Base-by-base conservation (phyloP, 1,284 basidiomycete species). In the Wallemia ichthyophaga region DNA sequence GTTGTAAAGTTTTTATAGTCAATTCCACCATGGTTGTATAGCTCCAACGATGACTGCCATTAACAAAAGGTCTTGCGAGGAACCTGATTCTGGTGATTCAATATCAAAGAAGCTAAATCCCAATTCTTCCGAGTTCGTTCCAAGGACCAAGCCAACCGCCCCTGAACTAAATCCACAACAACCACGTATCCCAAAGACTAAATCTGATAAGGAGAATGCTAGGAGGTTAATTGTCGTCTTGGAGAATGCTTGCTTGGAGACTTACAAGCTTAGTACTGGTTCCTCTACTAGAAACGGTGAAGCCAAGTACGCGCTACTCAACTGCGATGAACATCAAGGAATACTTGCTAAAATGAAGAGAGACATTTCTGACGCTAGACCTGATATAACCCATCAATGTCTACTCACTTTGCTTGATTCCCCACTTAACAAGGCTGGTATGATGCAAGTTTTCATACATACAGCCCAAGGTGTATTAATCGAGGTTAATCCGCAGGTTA, bases 331-430 rank as follows among this genome's bases (percentile, higher is more conserved):
- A 66, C 92, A 98, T 71, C 92, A 99, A 70, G 88, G 92, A 58
- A 94, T 99, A 63, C 75, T 99, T 61, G 92, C 94, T 5, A 96
- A 95, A 72, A 95, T 91, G 1, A 88, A 89, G 26, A 77, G 92
- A 65, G 94, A 99, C 71, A 98, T 98, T 64, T 91, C 94, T 23
- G 91, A 96, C 71, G 92, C 94, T 21, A 74, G 92, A 62, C 92
- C 94, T 2, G 94, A 98, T 71, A 98, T 98, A 67, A 98, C 94
- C 0, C 92, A 99, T 70, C 94, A 98, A 85, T 99, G 94, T 68
- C 78, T 99, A 7, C 74, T 99, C 62, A 99, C 92, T 0, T 76
- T 99, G 11, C 79, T 99, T 61, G 94, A 99, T 72, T 96, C 92
- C 48, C 92, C 92, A 0, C 74, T 98, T 60, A 99, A 99, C 78